phyloP scores from a whole-genome alignment of 768 basidiomycete species.

The Boletus barrowsii region DNA sequence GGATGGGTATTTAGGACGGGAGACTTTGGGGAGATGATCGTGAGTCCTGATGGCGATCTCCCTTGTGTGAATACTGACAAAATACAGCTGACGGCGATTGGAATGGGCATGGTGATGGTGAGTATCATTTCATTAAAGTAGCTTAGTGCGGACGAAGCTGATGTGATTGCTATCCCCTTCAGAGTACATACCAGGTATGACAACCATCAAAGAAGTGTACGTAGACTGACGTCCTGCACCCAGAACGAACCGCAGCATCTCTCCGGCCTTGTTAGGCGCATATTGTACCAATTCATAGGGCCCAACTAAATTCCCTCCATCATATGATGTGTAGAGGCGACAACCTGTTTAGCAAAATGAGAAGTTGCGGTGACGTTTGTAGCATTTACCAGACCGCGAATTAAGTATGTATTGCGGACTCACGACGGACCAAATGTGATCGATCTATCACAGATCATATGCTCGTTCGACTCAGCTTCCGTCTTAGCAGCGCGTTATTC shows the following conservation, averaged over 20 bases:
- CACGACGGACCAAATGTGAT: neutral
- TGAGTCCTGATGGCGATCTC: conserved; percentile 34
- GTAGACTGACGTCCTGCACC: conserved; percentile 1
- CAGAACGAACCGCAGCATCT: conserved; percentile 76
- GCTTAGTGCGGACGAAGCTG: neutral
- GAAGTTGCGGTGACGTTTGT: neutral
- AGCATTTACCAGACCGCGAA: neutral
- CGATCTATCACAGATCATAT: too few species aligned
- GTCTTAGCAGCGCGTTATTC: too few species aligned
- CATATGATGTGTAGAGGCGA: neutral
- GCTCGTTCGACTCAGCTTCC: too few species aligned
- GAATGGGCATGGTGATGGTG: conserved; percentile 92
- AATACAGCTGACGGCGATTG: conserved; percentile 58
- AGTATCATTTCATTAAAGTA: conserved; percentile 21
- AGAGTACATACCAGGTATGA: conserved; percentile 76
- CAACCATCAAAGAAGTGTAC: neutral
- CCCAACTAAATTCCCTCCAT: conserved; percentile 51
- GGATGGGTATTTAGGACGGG: conserved; percentile 73
- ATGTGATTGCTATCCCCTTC: conserved; percentile 4
- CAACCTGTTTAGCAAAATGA: neutral
- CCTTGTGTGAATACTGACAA: conserved; percentile 6
- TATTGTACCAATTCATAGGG: conserved; percentile 87
- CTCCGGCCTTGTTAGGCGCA: conserved; percentile 73
- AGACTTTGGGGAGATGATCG: conserved; percentile 63
- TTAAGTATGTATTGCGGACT: neutral